Base-by-base conservation (phyloP, 768 basidiomycete genomes). In the Rhodosporidiobolus sp. region DNA sequence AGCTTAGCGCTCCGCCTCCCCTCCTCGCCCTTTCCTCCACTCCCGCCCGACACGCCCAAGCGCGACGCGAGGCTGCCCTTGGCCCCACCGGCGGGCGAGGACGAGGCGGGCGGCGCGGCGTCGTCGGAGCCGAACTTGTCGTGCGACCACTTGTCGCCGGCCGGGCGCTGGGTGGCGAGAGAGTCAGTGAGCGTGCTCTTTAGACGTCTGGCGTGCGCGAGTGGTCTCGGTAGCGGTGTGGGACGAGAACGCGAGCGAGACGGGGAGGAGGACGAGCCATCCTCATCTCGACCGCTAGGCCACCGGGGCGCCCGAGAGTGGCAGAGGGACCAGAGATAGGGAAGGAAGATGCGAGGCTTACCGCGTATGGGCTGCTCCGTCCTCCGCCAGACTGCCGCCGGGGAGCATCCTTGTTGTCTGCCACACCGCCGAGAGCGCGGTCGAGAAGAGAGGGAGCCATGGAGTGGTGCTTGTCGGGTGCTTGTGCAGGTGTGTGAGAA, bases 111-210 rank as follows among this genome's bases (percentile, higher is more conserved):
- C 30, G 60, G 43, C 16, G 54, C 54, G 6, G 61, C 11, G 38
- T 63, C 34, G 22, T 48, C 52, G 17, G 53, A 49, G 28, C 43
- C 63, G 63, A 30, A 71, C 45, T 49, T 57, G 71, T 72, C 71
- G 66, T 72, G 71, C 56, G 62, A 62, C 71, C 71, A 72, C 48
- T 48, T 58, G 48, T 60, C 70, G n/a, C 46, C 62, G 7, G 28
- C 46, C 10, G 65, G 61, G 12, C 70, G 60, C 64, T 71, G 46
- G 19, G 26, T 14, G 32, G 53, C 20, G 6, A 4, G 30, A 22
- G 52, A 34, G 50, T 62, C 52, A 61, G 59, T 17, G 11, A 14
- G 2, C 9, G 54, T 3, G 32, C 20, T 46, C 26, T 8, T 8
- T 1, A 9, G 12, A 3, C 9, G 46, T 12, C 1, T 1, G 6